Conservation (phyloP, 2,329 filamentous ascomycete species). For the Aureobasidium uvarum region DNA sequence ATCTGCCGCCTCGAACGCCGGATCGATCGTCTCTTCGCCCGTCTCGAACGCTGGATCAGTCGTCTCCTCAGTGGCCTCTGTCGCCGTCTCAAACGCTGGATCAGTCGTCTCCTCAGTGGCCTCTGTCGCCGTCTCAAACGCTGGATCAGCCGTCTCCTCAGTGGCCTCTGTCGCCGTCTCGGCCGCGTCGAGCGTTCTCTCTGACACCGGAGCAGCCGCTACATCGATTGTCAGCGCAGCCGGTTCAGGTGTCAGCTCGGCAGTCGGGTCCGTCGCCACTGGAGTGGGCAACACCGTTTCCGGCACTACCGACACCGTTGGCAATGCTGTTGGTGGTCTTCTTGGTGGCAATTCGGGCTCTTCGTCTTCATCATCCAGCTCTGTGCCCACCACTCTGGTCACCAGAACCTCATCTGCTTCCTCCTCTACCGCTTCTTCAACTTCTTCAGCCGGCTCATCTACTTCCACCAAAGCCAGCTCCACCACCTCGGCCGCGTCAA, state of each 20-base stretch:
- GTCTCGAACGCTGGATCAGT: background rate
- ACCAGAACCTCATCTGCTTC: slow-evolving; percentile 5
- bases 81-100: background rate
- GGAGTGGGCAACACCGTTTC: background rate
- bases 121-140: background rate
- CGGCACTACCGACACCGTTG: background rate
- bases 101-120: too few relatives aligned
- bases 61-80: too few relatives aligned
- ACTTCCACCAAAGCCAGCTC: background rate
- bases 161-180: background rate
- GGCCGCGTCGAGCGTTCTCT: background rate
- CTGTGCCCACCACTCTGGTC: background rate
- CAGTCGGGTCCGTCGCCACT: background rate
- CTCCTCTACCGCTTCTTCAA: background rate
- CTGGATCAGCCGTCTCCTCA: background rate
- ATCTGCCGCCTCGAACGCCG: background rate
- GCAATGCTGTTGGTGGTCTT: background rate
- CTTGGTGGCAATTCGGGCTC: background rate
- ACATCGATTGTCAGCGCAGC: background rate
- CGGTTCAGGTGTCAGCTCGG: background rate
- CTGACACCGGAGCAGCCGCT: background rate
- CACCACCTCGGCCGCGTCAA: background rate
- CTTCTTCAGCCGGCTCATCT: background rate
- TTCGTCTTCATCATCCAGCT: background rate
- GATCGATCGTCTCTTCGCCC: background rate